phyloP scores from a whole-genome alignment of 371 early-diverging fungal genomes.

The Apophysomyces elegans region DNA sequence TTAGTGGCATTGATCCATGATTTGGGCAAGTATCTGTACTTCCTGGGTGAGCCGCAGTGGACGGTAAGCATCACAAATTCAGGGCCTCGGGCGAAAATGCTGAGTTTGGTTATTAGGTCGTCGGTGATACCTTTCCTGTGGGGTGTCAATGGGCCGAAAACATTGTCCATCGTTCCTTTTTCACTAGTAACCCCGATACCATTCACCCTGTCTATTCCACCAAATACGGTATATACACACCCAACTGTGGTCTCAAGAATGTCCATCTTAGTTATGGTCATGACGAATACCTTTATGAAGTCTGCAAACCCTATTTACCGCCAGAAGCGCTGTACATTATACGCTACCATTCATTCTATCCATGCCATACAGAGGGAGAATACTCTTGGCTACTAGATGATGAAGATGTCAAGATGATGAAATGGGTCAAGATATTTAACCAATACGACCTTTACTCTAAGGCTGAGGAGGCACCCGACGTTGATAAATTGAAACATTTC shows the following conservation, averaged over 20 bases:
- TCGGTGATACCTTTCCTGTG: slow-evolving; percentile 31
- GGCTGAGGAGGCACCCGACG: slow-evolving; percentile 39
- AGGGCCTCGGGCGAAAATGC: background rate
- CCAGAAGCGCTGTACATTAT: slow-evolving; percentile 53
- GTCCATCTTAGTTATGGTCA: slow-evolving; percentile 63
- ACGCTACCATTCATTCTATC: slow-evolving; percentile 63
- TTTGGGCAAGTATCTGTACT: slow-evolving; percentile 57
- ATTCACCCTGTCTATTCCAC: slow-evolving; percentile 38
- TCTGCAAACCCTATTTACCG: slow-evolving; percentile 57
- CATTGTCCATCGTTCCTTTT: slow-evolving; percentile 51
- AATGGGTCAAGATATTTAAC: slow-evolving; percentile 59
- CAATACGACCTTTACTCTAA: slow-evolving; percentile 66
- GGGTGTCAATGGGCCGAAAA: slow-evolving; percentile 27
- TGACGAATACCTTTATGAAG: slow-evolving; percentile 64
- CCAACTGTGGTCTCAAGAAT: slow-evolving; percentile 56
- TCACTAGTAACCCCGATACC: slow-evolving; percentile 52
- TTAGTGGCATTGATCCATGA: slow-evolving; percentile 62
- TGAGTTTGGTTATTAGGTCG: slow-evolving; percentile 5
- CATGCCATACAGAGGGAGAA: slow-evolving; percentile 53
- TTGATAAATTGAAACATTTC: slow-evolving; percentile 44
- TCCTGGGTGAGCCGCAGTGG: slow-evolving; percentile 61
- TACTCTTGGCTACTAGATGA: slow-evolving; percentile 56
- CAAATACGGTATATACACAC: slow-evolving; percentile 54
- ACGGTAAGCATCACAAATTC: slow-evolving; percentile 29
- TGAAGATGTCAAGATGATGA: slow-evolving; percentile 51